Base-by-base conservation (phyloP, 371 early-diverging fungal genomes). In the Apophysomyces trapeziformis region DNA sequence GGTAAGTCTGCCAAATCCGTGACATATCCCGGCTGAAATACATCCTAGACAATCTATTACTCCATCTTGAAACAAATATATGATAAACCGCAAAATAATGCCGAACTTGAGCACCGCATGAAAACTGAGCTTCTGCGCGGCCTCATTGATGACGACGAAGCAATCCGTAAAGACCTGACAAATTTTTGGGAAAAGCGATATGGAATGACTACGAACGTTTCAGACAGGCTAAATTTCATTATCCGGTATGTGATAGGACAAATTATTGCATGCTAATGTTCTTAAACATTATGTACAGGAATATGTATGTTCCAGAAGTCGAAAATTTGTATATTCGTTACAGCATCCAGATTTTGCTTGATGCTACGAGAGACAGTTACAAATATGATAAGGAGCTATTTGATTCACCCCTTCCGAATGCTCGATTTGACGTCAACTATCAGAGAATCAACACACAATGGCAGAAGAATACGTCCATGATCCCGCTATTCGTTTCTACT, bases 271-370 rank as follows among this genome's bases (percentile, higher is more conserved):
- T 37, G 32, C 32, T 2, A 26, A 2, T 26, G 2, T 38, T 12
- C 7, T 14, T 18, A 44, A 44, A 36, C 54, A 21, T 50, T 63
- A 65, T 38, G 58, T 36, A 32, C 60, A 89, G 89, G 47, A 76
- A 80, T 21, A 81, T 88, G 84, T 91, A 90, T 45, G 73, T 78
- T 5, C 77, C 89, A 6, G 82, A 89, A 14, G 81, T 83, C 1
- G 92, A 92, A 67, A 83, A 87, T 37, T 68, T 82, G 5, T 93
- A 88, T 69, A 58, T 91, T 38, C 69, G 82, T 16, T 89, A 86
- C 63, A 80, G 86, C 4, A 86, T 87, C 2, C 78, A 82, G 14
- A 78, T 93, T 67, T 54, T 92, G 11, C 69, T 92, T 16, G 84
- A 86, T 9, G 81, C 83, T 0, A 73, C 88, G 8, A 87, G 87